Evolutionary conservation across 306 rosid genomes (phyloP), one percentile per base, ranked within the genome.

Genomic region (Cucurbita argyrosperma): DNA sequence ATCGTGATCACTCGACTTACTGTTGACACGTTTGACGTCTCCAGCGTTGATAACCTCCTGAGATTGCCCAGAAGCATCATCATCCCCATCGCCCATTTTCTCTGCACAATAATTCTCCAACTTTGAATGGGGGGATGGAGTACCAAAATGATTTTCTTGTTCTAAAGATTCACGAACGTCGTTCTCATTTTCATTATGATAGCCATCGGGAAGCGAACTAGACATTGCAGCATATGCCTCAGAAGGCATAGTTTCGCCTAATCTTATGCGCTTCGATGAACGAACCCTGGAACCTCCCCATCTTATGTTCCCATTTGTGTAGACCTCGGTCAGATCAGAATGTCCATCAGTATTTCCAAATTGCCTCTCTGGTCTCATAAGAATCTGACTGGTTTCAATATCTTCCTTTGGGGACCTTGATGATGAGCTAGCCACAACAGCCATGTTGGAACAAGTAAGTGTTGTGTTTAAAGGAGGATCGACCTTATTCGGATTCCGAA

Each of bases 221-320:
- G 89, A 74, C 69, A 85, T 66, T 63, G 82, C 79, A 79, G 80
- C 79, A 80, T 80, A 78, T 76, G 85, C 73, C 21, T 80, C 83
- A 74, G 80, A 78, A 79, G 88, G 72, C 45, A 75, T 61, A 67
- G 81, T 78, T 77, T 89, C 92, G 79, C 88, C 92, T 35, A 71
- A 58, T 78, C 90, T 91, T 23, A 59, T 76, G 73, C 85, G 85
- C 86, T 90, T 91, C 15, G 96, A 74, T 14, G 96, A 79, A 76
- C 96, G 99, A 65, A 87, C 86, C 86, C 87, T 88, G 79, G 80
- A 89, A 72, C 83, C 85, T 70, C 96, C 97, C 99, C 99, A 95
- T 82, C 83, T 90, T 63, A 91, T 83, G 70, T 83, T 76, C 70
- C 85, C 88, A 74, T 78, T 79, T 73, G 74, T 81, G 74, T 60